Evolutionary conservation across 2,329 filamentous ascomycete species (phyloP).

Genomic region (Myotisia sp.): DNA sequence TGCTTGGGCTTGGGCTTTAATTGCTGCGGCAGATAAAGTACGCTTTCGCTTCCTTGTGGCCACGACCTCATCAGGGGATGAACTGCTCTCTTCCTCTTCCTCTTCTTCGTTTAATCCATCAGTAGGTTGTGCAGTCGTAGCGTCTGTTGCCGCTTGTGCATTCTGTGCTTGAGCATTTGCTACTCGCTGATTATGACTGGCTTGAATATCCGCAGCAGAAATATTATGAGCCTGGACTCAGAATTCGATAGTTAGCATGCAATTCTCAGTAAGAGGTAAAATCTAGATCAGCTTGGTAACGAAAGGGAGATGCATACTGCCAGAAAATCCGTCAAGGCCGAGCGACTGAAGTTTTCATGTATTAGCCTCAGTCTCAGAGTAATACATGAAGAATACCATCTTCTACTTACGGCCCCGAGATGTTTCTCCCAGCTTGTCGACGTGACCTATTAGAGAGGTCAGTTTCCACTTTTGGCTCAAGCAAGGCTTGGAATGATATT

Average conservation of each 20-base stretch:
- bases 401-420: constrained; percentile 29
- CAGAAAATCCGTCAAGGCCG: constrained; percentile 54
- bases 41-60: constrained; percentile 33
- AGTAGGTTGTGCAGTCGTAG: no score
- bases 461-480: no score
- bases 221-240: constrained; percentile 49
- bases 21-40: constrained; percentile 30
- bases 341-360: constrained; percentile 34
- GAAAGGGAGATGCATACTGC: constrained; percentile 34
- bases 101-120: no score
- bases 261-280: neutral
- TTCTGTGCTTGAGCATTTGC: constrained; percentile 35
- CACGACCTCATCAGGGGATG: constrained; percentile 16
- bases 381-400: neutral
- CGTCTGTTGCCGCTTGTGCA: neutral
- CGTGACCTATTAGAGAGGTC: no score
- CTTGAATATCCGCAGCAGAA: constrained; percentile 47
- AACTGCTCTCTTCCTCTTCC: constrained; percentile 18
- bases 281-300: neutral
- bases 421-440: constrained; percentile 7
- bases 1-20: constrained; percentile 33
- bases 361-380: constrained; percentile 1
- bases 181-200: constrained; percentile 43
- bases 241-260: no score
- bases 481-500: no score